Evolutionary conservation across 768 basidiomycete genomes (phyloP), one percentile per base, ranked within the genome.

Genomic region (Exidia glandulosa): DNA sequence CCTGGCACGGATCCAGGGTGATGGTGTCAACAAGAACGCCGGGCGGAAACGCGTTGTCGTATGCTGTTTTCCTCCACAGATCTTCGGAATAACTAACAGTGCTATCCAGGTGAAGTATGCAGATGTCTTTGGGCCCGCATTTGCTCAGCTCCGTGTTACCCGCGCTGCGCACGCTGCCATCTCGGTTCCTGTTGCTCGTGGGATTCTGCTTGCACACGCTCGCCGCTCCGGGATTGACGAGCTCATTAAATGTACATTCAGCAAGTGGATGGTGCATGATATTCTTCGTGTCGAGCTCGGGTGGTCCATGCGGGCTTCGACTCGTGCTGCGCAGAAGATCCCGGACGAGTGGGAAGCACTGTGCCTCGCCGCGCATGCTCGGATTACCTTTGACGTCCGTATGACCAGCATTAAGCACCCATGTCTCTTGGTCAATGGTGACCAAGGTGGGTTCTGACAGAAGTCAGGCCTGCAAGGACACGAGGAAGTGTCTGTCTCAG

Each of bases 361-460:
- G 12, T 59, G 57, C 36, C 56, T 59, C 32, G 45, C 60, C 10
- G 32, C 68, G 0, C 62, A 67, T 47, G 66, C 69, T 29, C 66
- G 64, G 5, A 6, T 66, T n/a, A 62, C 65, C 36, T 64, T 66
- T 33, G 56, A 64, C 27, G 65, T 70, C 27, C 16, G 16, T 14
- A 13, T 45, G 12, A 45, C 5, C 16, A 5, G 12, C 12, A 19
- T 45, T 13, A 14, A 23, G 5, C 70, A 66, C 6, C 59, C 66
- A 6, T 19, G 34, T 14, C 61, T 67, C 6, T 33, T 65, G 23
- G 57, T 71, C 57, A 71, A 71, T 57, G 57, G 60, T 7, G 65
- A 70, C 36, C 66, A 71, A 57, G 71, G 64, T 0, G 61, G 66
- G 2, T 47, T 67, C 14, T 37, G 63, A 12, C 13, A 66, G 30